These are phyloP conservation scores for Pseudocercospora cruenta DNA, from an alignment of 2,329 filamentous ascomycete genomes.

Conservation along the genomic window DNA sequence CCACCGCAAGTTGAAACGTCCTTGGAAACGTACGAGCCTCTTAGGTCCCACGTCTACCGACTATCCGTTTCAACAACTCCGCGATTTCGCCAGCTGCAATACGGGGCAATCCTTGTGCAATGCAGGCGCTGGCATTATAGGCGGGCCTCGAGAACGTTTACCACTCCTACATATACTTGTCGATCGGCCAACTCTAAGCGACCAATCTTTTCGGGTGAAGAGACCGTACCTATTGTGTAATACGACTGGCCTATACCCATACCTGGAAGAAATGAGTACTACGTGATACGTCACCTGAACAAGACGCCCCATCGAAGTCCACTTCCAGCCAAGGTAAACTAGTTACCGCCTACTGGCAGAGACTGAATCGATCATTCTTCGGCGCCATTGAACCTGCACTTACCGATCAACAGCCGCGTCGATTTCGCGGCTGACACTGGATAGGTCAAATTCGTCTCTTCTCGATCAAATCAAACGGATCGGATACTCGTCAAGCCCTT, in stretches of 20 bases:
- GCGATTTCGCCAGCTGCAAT: slow-evolving; percentile 28
- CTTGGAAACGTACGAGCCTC: slow-evolving; percentile 26
- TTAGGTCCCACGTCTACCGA: slow-evolving; percentile 20
- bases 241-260: slow-evolving; percentile 13
- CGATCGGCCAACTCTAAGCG: slow-evolving; percentile 29
- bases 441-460: slow-evolving; percentile 4
- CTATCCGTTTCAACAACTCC: slow-evolving; percentile 27
- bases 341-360: slow-evolving; percentile 14
- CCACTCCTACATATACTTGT: slow-evolving; percentile 27
- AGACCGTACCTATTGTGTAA: slow-evolving; percentile 22
- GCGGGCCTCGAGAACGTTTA: slow-evolving; percentile 20
- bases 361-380: slow-evolving; percentile 16
- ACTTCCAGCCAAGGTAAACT: slow-evolving; percentile 16
- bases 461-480: background rate
- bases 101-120: slow-evolving; percentile 29
- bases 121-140: slow-evolving; percentile 27
- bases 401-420: slow-evolving; percentile 22
- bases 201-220: slow-evolving; percentile 19
- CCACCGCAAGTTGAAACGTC: slow-evolving; percentile 35
- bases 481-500: background rate
- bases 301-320: slow-evolving; percentile 21
- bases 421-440: slow-evolving; percentile 15
- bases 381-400: slow-evolving; percentile 14
- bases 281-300: slow-evolving; percentile 25
- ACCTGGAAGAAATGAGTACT: slow-evolving; percentile 15